Evolutionary conservation across 495 filamentous ascomycete genomes (phyloP), one percentile per base, ranked within the genome.

Genomic region (Xylaria intraflava): DNA sequence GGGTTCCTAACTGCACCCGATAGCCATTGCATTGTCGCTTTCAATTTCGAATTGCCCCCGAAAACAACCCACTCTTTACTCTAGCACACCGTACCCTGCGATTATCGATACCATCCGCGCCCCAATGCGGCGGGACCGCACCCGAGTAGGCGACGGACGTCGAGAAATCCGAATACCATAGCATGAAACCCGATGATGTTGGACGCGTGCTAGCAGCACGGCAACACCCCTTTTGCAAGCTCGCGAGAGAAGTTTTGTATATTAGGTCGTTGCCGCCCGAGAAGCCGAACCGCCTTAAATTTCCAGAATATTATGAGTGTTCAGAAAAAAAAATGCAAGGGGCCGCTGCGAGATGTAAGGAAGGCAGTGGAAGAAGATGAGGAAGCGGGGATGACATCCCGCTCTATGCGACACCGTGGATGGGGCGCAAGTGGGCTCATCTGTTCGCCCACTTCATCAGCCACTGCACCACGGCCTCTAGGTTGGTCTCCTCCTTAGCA

Each of bases 401-500:
- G 20, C 6, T 22, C 24, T 33, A 52, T 45, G 44, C 35, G 60
- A 45, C 43, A 45, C 23, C 51, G 35, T 45, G 30, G 31, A 30
- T 14, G 30, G 39, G 36, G 35, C 30, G 31, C 38, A 44, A 43
- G 57, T 42, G 41, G 46, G 35, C 51, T 73, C 60, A 76, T 61
- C 69, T 83, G 69, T 82, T 88, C 53, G 91, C 82, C 51, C 87
- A 84, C 46, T 89, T 91, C 70, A 98, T 90, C 67, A 98, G 73
- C 92, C 94, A 98, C 65, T 96, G 88, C 64, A 98, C 70, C 33
- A 98, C 93, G 5, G 91, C 93, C 69, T 98, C 93, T 58, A 98
- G 81, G 70, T 98, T 98, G 29, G 92, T 96, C 72, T 98, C 93
- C 67, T 98, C 92, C 67, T 96, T 96, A 33, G 92, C 93, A 62